Base-by-base conservation (phyloP, 805 yeast species). In the Starmerella powellii region DNA sequence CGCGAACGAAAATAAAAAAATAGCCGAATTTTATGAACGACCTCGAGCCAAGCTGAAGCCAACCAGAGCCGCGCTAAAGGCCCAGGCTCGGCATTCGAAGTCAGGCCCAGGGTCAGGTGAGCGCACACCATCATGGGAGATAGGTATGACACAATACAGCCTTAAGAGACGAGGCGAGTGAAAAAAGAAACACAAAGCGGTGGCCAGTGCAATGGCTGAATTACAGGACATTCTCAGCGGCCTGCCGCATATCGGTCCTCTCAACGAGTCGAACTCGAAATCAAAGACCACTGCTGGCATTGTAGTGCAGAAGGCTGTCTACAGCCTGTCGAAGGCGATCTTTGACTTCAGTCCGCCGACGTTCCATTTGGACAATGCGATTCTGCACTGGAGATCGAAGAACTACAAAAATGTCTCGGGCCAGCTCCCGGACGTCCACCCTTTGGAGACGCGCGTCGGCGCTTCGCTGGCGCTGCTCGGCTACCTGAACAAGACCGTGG, bases 401-500 rank as follows among this genome's bases (percentile, higher is more conserved):
- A 56, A 58, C 31, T 27, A 28, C 18, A 30, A 24, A 31, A 79
- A 80, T 56, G 65, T 73, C 12, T 56, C 61, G 35, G 77, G 76
- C 19, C 62, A 59, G n/a, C 73, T 77, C 41, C 91, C 93, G 21
- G 66, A 67, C 41, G 61, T 79, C 51, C 67, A 74, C 56, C 64
- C 55, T 39, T 53, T 61, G 40, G 85, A 86, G 56, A 73, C 83
- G 43, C 76, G 94, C 59, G 66, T 80, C 2, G 96, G 95, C 54
- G 91, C 95, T 26, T 83, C 88, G 35, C 71, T 76, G 48, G 73
- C 82, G 21, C 70, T 88, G 35, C 65, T 82, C 38, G 96, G 95
- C 30, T 87, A 78, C 63, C 39, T 49, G 13, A 20, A 16, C 18
- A 30, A 27, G 37, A 26, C 34, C 18, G 21, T 15, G 24, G 13